Base-by-base conservation (phyloP, 192 early-diverging fungal genomes). In the Funneliformis mosseae region DNA sequence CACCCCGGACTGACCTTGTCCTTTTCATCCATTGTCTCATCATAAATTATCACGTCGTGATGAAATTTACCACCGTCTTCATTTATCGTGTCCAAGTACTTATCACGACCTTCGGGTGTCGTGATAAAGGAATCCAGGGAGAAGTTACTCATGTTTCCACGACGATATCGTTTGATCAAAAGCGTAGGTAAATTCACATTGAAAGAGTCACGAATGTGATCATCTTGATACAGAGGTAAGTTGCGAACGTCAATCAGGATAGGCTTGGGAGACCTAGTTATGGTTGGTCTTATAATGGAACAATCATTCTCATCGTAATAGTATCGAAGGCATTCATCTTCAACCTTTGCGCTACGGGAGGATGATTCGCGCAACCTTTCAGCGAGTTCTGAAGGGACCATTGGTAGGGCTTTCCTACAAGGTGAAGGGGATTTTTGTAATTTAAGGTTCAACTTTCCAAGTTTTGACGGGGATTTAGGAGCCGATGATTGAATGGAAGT, bases 181-280 rank as follows among this genome's bases (percentile, higher is more conserved):
- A 90, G 77, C 18, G 89, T 86, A 1, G 89, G 89, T 55, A 90
- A 39, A 74, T 90, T 90, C 33, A 90, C 87, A 81, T 90, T 87
- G 42, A 90, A 85, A 33, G 89, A 86, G 42, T 86, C 77, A 10
- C 66, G 64, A 25, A 91, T 85, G 18, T 85, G 87, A 33, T 82
- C n/a, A 23, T 83, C 80, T 70, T 86, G 83, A 67, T 88, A 84
- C 28, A 85, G 81, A 16, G 85, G 55, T 18, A 90, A 85, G 72
- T 84, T 83, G 61, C 87, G 80, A 42, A 88, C 85, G 72, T 86
- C 85, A 76, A 86, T 83, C 14, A 86, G 62, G 42, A 83, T 46
- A 42, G 82, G 82, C 43, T 79, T 79, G 18, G 61, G 27, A n/a
- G 39, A 66, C 41, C 48, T 33, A 21, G 4, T 27, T 8, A 28